Percentiles rank a stretch among this genome's conserved stretches.
Conservation (phyloP, 345 rosid genomes). For the Sisymbrium irio region DNA sequence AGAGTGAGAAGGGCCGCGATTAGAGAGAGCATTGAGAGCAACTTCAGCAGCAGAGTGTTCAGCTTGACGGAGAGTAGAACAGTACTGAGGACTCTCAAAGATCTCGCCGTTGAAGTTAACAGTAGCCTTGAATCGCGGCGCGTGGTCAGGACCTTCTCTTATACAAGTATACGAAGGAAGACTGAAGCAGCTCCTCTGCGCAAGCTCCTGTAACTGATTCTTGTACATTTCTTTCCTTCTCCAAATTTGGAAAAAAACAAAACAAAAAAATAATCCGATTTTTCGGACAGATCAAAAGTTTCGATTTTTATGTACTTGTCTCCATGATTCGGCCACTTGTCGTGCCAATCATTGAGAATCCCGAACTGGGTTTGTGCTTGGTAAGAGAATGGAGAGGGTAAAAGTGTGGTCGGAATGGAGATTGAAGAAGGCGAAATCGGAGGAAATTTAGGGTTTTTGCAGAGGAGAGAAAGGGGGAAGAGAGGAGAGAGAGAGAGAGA, state of each 20-base stretch:
- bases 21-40: slow-evolving; percentile 86
- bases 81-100: slow-evolving; percentile 93
- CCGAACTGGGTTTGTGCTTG: slow-evolving; percentile 23
- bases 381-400: slow-evolving; percentile 1
- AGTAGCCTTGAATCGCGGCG: slow-evolving; percentile 93
- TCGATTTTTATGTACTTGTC: neutral
- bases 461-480: neutral
- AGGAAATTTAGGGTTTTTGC: slow-evolving; percentile 45
- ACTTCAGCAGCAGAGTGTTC: slow-evolving; percentile 99
- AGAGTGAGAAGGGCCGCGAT: slow-evolving; percentile 93
- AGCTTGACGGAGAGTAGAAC: slow-evolving; percentile 98
- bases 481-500: neutral
- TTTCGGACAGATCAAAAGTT: slow-evolving; percentile 28
- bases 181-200: slow-evolving; percentile 99
- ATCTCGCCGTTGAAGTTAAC: slow-evolving; percentile 97
- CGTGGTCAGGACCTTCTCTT: slow-evolving; percentile 99
- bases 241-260: neutral
- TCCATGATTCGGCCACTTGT: neutral
- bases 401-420: slow-evolving; percentile 14
- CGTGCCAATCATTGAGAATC: neutral
- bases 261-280: neutral
- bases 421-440: slow-evolving; percentile 30
- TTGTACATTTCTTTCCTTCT: slow-evolving; percentile 57
- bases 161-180: slow-evolving; percentile 91
- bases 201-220: slow-evolving; percentile 99